Conservation (phyloP, 2,329 filamentous ascomycete genomes). For the Venturia nashicola region DNA sequence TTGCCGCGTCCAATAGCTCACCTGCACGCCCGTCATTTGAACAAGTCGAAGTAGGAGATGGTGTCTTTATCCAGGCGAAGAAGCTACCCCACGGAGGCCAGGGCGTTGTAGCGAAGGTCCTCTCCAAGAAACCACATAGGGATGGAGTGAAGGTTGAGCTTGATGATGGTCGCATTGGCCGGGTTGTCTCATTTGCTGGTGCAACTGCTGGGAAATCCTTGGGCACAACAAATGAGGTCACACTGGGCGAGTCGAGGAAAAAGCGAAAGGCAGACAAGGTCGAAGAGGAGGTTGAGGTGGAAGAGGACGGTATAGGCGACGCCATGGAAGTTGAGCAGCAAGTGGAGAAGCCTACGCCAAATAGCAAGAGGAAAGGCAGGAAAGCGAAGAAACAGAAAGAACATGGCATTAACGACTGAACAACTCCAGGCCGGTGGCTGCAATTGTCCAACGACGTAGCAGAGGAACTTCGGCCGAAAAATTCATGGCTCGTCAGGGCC, state of each 20-base stretch:
- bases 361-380: not conserved
- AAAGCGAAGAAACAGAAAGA: not conserved
- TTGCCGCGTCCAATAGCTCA: not conserved
- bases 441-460: not conserved
- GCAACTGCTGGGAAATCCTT: not conserved
- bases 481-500: not conserved
- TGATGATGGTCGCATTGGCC: not conserved
- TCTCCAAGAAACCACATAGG: not conserved
- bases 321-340: not conserved
- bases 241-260: not conserved
- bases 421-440: not conserved
- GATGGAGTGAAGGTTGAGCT: not conserved
- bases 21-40: not conserved
- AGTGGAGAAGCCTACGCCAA: not conserved
- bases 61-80: not conserved
- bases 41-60: not conserved
- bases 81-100: not conserved
- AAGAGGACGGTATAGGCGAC: not conserved
- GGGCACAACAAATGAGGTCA: not conserved
- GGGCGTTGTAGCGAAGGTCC: not conserved
- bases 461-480: not conserved
- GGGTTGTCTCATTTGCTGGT: not conserved
- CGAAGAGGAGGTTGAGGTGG: not conserved
- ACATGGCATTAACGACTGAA: not conserved
- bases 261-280: conserved; percentile 1